Conservation (phyloP, 805 yeast species). For the Kazachstania bromeliacearum region DNA sequence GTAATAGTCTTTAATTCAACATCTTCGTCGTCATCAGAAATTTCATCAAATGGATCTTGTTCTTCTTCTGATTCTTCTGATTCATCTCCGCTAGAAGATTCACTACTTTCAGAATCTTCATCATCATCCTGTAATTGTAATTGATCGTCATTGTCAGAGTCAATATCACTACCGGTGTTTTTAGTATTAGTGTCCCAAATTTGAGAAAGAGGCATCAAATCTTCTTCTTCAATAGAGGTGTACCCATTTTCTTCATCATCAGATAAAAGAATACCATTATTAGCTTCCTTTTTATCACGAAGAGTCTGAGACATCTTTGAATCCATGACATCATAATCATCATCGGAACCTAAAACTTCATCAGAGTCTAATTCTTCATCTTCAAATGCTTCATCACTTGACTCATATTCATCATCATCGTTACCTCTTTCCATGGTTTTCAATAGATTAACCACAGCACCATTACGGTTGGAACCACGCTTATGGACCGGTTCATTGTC, state of each 20-base stretch:
- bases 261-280: conserved; percentile 16
- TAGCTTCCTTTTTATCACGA: conserved; percentile 44
- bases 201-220: conserved; percentile 69
- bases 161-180: conserved; percentile 17
- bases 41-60: conserved; percentile 28
- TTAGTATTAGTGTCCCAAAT: conserved; percentile 78
- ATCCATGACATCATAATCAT: conserved; percentile 53
- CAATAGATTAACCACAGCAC: conserved; percentile 33
- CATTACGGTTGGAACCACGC: conserved; percentile 20
- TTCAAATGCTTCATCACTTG: conserved; percentile 32
- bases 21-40: conserved; percentile 41
- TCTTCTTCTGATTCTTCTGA: conserved; percentile 19
- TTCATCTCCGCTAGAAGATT: conserved; percentile 10
- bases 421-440: conserved; percentile 14
- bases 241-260: conserved; percentile 48
- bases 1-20: conserved; percentile 45
- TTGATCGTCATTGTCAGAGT: conserved; percentile 11
- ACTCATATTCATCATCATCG: conserved; percentile 24
- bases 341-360: conserved; percentile 80
- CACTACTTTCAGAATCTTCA: conserved; percentile 5
- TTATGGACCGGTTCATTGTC: conserved; percentile 27
- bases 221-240: conserved; percentile 65
- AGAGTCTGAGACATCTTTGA: conserved; percentile 62
- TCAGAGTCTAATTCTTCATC: conserved; percentile 76
- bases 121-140: conserved; percentile 18